Evolutionary conservation across 2,329 filamentous ascomycete species (phyloP).

Genomic region (Colletotrichum eremochloae): DNA sequence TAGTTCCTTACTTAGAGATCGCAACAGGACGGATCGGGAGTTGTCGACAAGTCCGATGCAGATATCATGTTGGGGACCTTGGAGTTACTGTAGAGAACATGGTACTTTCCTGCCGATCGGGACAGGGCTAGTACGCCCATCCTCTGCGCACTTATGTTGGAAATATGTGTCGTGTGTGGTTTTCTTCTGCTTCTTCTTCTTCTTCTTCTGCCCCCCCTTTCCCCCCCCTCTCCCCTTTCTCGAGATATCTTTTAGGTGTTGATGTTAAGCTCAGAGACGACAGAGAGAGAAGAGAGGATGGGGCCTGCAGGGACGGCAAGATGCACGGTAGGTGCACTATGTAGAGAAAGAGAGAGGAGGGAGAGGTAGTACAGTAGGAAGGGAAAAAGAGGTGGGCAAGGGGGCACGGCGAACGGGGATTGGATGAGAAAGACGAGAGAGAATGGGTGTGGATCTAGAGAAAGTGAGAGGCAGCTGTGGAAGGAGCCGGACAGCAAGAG

Average conservation of each 20-base stretch:
- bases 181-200: no score
- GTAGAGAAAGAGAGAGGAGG: conserved; percentile 8
- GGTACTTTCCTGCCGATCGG: neutral
- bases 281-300: conserved; percentile 41
- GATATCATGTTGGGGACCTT: neutral
- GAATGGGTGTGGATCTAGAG: conserved; percentile 25
- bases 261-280: no score
- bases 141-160: neutral
- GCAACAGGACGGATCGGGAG: neutral
- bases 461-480: conserved; percentile 22
- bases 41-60: neutral
- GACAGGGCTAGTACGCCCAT: neutral
- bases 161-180: neutral
- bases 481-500: conserved; percentile 27
- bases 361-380: conserved; percentile 18
- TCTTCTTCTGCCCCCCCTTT: no score
- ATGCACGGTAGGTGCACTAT: conserved; percentile 22
- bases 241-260: neutral
- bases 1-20: neutral
- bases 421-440: conserved; percentile 13
- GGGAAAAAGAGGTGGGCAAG: conserved; percentile 12
- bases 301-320: conserved; percentile 41
- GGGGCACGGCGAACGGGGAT: conserved; percentile 7
- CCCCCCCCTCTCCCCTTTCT: no score
- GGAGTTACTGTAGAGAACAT: neutral